These are phyloP conservation scores for Populus simonii DNA, from an alignment of 345 rosid species.

Conservation along the genomic window DNA sequence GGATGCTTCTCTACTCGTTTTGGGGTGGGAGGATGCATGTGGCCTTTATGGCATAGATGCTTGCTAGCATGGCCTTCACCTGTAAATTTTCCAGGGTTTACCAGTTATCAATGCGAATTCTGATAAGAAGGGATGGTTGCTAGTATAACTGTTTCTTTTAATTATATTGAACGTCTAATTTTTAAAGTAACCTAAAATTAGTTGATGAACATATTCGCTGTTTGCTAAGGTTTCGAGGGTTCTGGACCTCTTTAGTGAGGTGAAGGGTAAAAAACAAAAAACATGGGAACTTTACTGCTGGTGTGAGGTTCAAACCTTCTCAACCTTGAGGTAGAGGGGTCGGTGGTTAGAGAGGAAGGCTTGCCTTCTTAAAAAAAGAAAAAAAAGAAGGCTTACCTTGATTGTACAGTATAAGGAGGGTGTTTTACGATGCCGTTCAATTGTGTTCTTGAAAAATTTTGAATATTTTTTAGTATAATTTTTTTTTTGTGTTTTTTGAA, in stretches of 20 bases:
- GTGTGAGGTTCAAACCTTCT: too few species aligned
- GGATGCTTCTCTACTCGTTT: neutral
- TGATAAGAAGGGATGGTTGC: neutral
- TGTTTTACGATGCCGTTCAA: too few species aligned
- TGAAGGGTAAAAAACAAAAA: too few species aligned
- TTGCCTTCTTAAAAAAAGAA: too few species aligned
- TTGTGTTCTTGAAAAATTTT: too few species aligned
- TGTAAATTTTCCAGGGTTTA: conserved; percentile 11
- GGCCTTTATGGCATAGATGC: neutral
- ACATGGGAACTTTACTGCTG: neutral
- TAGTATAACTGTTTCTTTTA: neutral
- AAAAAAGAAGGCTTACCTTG: too few species aligned
- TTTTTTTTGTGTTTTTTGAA: too few species aligned
- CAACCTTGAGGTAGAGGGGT: too few species aligned
- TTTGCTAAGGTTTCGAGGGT: neutral
- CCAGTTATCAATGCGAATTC: conserved; percentile 14
- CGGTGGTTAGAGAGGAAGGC: too few species aligned
- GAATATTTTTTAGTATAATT: too few species aligned
- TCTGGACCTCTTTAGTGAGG: too few species aligned
- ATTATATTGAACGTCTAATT: neutral
- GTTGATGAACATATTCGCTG: neutral
- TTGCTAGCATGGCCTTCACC: conserved; percentile 14
- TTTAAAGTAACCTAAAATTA: neutral
- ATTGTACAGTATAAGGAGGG: too few species aligned
- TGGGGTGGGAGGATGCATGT: neutral